Evolutionary conservation across 805 yeast genomes (phyloP).

Genomic region (Spathaspora hagerdaliae): DNA sequence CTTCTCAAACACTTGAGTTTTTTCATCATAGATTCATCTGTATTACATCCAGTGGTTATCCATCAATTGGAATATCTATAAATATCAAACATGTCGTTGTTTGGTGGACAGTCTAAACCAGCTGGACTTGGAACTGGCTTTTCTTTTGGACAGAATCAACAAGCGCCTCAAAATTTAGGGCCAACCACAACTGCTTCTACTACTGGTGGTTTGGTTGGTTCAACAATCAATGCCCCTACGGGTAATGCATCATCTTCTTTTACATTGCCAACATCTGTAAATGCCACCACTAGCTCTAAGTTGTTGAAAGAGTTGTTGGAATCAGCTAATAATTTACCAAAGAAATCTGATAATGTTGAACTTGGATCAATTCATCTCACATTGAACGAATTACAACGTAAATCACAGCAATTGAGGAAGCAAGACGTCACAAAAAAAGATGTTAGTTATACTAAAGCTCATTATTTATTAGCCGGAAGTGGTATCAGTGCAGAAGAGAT

Average conservation of each 20-base stretch:
- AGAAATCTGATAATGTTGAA: slow-evolving; percentile 46
- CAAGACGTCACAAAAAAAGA: slow-evolving; percentile 25
- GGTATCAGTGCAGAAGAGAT: slow-evolving; percentile 86
- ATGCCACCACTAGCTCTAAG: slow-evolving; percentile 12
- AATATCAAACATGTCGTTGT: slow-evolving; percentile 5
- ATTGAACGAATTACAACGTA: slow-evolving; percentile 69
- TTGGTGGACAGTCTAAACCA: slow-evolving; percentile 6
- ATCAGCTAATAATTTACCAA: slow-evolving; percentile 72
- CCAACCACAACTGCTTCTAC: slow-evolving; percentile 2
- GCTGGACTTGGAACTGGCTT: not conserved
- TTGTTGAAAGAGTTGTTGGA: slow-evolving; percentile 69
- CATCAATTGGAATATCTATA: not conserved
- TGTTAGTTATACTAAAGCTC: slow-evolving; percentile 61
- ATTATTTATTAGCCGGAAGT: slow-evolving; percentile 83
- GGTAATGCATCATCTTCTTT: slow-evolving; percentile 3
- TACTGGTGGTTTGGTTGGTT: not conserved
- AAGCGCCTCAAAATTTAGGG: not conserved
- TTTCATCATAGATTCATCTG: no score
- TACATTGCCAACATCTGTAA: slow-evolving; percentile 7
- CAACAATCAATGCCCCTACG: slow-evolving; percentile 5
- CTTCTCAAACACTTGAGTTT: not conserved
- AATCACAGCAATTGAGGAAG: slow-evolving; percentile 56
- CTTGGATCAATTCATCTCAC: slow-evolving; percentile 80
- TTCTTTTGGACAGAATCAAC: not conserved
- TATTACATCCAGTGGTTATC: no score